Evolutionary conservation across 345 rosid species (phyloP), one percentile per base, ranked within the genome.

Genomic region (Melaleuca quinquenervia): DNA sequence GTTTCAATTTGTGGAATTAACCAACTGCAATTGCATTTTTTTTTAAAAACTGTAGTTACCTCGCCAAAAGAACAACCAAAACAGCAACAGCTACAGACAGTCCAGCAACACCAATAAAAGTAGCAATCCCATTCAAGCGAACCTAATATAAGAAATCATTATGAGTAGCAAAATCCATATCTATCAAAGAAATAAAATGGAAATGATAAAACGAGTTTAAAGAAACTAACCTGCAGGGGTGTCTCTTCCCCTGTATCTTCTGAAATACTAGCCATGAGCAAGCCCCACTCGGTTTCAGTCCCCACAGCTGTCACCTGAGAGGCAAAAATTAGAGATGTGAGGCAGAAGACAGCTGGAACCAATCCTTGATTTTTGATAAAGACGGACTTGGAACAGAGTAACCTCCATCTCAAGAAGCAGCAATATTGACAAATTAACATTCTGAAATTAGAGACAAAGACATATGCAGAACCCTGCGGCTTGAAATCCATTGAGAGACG

Each of bases 191-290:
- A 54, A 9, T 51, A 27, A 53, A 49, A 26, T 48, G 45, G 0
- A 4, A 24, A 50, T 36, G 49, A 51, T 1, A 84, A 15, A 48
- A 70, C 7, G 13, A 2, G 0, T 18, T 70, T 82, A 70, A 22
- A 16, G 52, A 36, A 54, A 86, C 41, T 83, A 52, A 94, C 99
- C 96, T 96, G 99, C 94, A 98, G 92, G 11, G 98, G 99, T 52
- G 99, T 98, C 93, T 98, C 99, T 94, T 95, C 99, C 44, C 98
- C 99, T 86, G 92, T 94, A 89, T 98, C 99, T 90, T 98, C 99
- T 9, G 99, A 96, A 83, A 98, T 93, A 85, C 98, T 98, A 85
- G 98, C 95, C 99, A 98, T 96, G 83, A 95, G 94, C 89, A 98
- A 88, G 53, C 99, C 99, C 99, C 99, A 98, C 85, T 98, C 99